phyloP scores from a whole-genome alignment of 805 yeast genomes.

The Barnettozyma siamensis region DNA sequence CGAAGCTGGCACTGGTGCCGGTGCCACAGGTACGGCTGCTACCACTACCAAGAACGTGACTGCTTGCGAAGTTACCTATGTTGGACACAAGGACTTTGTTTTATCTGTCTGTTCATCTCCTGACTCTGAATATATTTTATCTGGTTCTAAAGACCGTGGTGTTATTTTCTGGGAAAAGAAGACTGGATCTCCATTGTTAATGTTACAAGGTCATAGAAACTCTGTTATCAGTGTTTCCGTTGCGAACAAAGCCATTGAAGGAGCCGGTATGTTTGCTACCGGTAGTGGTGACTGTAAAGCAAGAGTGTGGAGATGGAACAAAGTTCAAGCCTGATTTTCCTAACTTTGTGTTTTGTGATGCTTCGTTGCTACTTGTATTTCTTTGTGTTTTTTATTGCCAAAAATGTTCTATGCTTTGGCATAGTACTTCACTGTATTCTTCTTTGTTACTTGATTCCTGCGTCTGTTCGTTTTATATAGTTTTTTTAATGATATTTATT shows the following conservation, averaged over 20 bases:
- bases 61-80: slow-evolving; percentile 85
- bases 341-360: too few species aligned
- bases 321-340: slow-evolving; percentile 23
- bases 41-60: slow-evolving; percentile 32
- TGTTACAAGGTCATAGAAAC: slow-evolving; percentile 96
- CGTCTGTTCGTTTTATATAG: background rate
- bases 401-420: slow-evolving; percentile 2
- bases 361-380: background rate
- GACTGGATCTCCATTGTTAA: slow-evolving; percentile 85
- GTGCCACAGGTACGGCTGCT: slow-evolving; percentile 28
- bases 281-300: slow-evolving; percentile 98
- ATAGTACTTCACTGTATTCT: background rate
- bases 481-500: background rate
- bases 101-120: slow-evolving; percentile 92
- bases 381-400: too few species aligned
- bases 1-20: slow-evolving; percentile 38
- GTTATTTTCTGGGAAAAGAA: slow-evolving; percentile 94
- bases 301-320: slow-evolving; percentile 88
- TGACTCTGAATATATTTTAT: slow-evolving; percentile 81
- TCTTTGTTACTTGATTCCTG: background rate
- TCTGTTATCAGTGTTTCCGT: slow-evolving; percentile 94
- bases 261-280: slow-evolving; percentile 87
- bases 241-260: slow-evolving; percentile 65
- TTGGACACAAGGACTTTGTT: slow-evolving; percentile 95
- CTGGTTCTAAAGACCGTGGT: slow-evolving; percentile 96